These are phyloP conservation scores for Quercus alba DNA, from an alignment of 306 rosid species.

Conservation along the genomic window DNA sequence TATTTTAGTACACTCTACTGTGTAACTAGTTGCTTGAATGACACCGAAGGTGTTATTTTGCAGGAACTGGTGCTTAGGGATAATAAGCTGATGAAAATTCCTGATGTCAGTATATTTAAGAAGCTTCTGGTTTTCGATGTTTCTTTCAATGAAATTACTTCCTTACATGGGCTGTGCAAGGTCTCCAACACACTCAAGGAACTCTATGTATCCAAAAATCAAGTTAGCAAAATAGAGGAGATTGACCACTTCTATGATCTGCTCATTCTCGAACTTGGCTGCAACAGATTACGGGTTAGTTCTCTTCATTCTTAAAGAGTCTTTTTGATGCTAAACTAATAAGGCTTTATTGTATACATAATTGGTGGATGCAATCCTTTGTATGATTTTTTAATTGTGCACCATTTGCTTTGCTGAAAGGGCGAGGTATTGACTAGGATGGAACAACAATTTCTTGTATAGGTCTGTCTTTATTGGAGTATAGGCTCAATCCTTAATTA, in stretches of 20 bases:
- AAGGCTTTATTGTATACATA: not conserved
- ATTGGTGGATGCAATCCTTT: not conserved
- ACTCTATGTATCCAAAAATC: slow-evolving; percentile 87
- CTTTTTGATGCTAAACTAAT: not conserved
- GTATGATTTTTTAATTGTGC: not conserved
- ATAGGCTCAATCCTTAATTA: not conserved
- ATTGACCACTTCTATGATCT: slow-evolving; percentile 71
- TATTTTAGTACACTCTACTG: not conserved
- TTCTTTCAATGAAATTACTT: slow-evolving; percentile 76
- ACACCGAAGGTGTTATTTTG: not conserved
- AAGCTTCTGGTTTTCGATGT: slow-evolving; percentile 74
- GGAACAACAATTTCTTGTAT: not conserved
- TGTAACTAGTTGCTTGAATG: not conserved
- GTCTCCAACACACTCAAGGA: slow-evolving; percentile 67
- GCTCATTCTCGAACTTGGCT: slow-evolving; percentile 88
- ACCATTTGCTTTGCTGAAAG: not conserved
- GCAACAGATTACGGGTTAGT: slow-evolving; percentile 80
- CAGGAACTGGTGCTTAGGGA: slow-evolving; percentile 88
- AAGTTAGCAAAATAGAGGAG: slow-evolving; percentile 75
- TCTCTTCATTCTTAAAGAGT: not conserved
- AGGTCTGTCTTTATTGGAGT: not conserved
- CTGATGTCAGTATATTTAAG: slow-evolving; percentile 67
- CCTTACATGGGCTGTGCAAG: slow-evolving; percentile 54
- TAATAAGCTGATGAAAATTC: slow-evolving; percentile 65
- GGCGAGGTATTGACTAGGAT: not conserved